Base-by-base conservation (phyloP, 1,284 basidiomycete genomes). In the Chalciporus sp. region DNA sequence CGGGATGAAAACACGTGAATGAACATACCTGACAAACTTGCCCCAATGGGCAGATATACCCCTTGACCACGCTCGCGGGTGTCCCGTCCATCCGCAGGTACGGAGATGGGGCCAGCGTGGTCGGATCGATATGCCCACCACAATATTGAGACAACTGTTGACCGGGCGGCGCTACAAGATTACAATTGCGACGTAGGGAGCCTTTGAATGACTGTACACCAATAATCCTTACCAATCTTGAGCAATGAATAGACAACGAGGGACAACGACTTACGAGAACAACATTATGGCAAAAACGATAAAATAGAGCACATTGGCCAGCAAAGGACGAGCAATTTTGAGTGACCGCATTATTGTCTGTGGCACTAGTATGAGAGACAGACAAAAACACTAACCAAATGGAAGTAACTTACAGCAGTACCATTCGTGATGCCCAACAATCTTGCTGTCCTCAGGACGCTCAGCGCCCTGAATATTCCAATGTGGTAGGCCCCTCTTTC, bases 331-430 rank as follows among this genome's bases (percentile, higher is more conserved):
- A 0, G 96, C 95, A 1, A 85, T 87, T 74, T 99, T 99, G 57
- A 99, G 77, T 10, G 93, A 95, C 55, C 88, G 88, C 77, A 98
- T 87, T 66, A 99, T 98, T 0, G 95, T 98, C 85, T 92, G 60
- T 29, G 47, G 23, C 26, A 39, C 14, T 23, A 53, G 3, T 14
- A 51, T 65, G 42, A 56, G 51, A 33, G 40, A 31, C n/a, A 8
- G 17, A 14, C n/a, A 37, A 8, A 20, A 19, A 14, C 3, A 10
- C 19, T 28, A 26, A 41, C 23, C 10, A 17, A 40, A 28, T 23
- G 11, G 2, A 27, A 2, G 41, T 20, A 10, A 75, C 86, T 67
- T 58, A 92, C 89, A 14, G 92, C 90, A 17, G 96, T 98, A 72
- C 96, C 96, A 57, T 86, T 87, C 1, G 95, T 98, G 49, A 98